Conservation (phyloP, 2,329 filamentous ascomycete species). For the Calycina herbarum region DNA sequence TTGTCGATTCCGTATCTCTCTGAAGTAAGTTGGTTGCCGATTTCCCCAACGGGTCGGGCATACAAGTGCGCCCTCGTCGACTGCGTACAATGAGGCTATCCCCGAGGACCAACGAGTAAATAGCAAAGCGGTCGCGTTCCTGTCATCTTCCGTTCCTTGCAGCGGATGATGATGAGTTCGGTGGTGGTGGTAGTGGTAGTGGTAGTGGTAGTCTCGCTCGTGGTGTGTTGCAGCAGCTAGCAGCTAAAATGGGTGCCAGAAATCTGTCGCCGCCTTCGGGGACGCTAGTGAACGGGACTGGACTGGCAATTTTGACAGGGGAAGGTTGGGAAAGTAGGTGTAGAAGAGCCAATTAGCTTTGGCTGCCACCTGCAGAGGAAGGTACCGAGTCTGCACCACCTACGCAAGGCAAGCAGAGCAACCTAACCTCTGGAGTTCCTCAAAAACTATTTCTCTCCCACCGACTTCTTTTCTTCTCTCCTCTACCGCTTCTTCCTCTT, state of each 20-base stretch:
- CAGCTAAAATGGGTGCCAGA: neutral
- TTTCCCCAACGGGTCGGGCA: no score
- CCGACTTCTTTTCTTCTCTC: neutral
- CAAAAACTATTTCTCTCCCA: neutral
- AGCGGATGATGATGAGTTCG: neutral
- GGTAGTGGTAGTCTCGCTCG: no score
- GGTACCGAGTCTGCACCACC: neutral
- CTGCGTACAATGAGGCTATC: neutral
- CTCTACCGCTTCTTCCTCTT: neutral
- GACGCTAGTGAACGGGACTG: neutral
- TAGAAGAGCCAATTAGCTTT: neutral
- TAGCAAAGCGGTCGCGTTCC: neutral
- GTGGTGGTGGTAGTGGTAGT: neutral
- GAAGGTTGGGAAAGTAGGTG: neutral
- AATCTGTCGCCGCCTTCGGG: neutral
- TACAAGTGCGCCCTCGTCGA: no score
- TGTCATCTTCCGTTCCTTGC: neutral
- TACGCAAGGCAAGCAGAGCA: neutral
- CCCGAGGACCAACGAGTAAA: neutral
- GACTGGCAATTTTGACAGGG: neutral
- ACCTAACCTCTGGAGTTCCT: neutral
- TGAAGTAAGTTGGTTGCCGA: no score
- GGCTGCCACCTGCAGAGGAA: neutral
- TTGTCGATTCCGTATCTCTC: no score
- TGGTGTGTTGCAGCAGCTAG: no score